Conservation (phyloP, 2,329 filamentous ascomycete genomes). For the Cladosporium sp. region DNA sequence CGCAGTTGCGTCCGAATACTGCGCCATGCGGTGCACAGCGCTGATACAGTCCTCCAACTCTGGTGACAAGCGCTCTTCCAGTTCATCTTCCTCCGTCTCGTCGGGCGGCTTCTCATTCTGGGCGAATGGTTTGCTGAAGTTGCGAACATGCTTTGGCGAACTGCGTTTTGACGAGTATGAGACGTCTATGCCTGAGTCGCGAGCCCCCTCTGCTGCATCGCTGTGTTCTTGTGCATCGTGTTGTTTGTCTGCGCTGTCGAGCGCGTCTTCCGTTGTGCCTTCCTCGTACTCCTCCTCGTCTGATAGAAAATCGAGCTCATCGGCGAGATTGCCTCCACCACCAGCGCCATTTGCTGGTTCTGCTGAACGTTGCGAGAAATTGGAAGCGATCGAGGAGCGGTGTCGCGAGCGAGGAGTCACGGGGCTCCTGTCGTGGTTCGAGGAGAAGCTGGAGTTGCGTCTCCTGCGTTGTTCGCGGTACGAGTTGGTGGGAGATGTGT, state of each 20-base stretch:
- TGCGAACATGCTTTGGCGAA: conserved; percentile 21
- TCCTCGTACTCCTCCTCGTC: conserved; percentile 30
- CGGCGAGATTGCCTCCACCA: conserved; percentile 64
- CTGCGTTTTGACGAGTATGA: conserved; percentile 25
- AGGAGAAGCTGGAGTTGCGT: conserved; percentile 40
- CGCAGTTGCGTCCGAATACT: conserved; percentile 25
- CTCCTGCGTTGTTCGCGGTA: conserved; percentile 27
- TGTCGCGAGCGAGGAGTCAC: conserved; percentile 38
- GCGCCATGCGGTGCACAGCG: conserved; percentile 31
- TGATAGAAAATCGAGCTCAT: conserved; percentile 60
- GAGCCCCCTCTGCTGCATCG: conserved; percentile 30
- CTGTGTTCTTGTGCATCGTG: conserved; percentile 14
- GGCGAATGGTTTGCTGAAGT: conserved; percentile 30
- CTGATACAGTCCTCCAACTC: conserved; percentile 34
- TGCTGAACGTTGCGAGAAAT: conserved; percentile 33
- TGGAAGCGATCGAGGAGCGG: conserved; percentile 31
- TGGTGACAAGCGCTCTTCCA: conserved; percentile 52
- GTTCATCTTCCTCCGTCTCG: conserved; percentile 17
- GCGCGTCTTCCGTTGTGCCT: conserved; percentile 20
- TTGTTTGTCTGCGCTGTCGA: conserved; percentile 12
- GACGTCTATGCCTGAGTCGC: conserved; percentile 45
- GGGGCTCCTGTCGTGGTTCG: conserved; percentile 40
- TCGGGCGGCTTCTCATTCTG: conserved; percentile 21
- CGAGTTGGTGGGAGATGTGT: conserved; percentile 37
- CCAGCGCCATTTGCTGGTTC: conserved; percentile 33